A percentile compares a stretch with the other conserved stretches of the same genome.
Conservation (phyloP, 2,329 filamentous ascomycete genomes). For the Clarireedia hainanense region DNA sequence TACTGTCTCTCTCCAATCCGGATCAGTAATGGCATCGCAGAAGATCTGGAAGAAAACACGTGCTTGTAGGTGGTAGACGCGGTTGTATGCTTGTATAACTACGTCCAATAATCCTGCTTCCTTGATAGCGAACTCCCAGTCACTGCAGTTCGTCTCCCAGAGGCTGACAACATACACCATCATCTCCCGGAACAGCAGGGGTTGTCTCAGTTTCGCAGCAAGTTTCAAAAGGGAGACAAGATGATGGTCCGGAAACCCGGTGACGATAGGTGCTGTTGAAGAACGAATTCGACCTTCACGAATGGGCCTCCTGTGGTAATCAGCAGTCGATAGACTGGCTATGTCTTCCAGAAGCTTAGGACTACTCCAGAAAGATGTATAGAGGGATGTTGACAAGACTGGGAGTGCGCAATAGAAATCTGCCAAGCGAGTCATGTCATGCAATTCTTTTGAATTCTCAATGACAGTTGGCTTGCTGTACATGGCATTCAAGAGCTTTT, state of each 20-base stretch:
- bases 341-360: neutral
- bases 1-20: neutral
- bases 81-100: neutral
- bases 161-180: neutral
- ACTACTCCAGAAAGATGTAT: neutral
- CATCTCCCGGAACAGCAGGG: neutral
- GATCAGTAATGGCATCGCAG: neutral
- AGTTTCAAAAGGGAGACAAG: neutral
- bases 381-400: neutral
- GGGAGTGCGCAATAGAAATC: slow-evolving; percentile 13
- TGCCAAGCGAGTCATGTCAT: slow-evolving; percentile 7
- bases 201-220: neutral
- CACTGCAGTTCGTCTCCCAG: neutral
- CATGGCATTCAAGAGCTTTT: slow-evolving; percentile 14
- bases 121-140: neutral
- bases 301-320: neutral
- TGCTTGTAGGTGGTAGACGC: neutral
- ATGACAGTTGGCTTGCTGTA: slow-evolving; percentile 11
- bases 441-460: neutral
- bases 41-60: neutral
- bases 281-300: too few relatives aligned
- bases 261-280: neutral
- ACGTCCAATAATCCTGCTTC: neutral
- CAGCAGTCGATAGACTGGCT: neutral
- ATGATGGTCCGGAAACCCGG: neutral